These are phyloP conservation scores for Coemansia sp. DNA, from an alignment of 192 early-diverging fungal species.

Conservation along the genomic window DNA sequence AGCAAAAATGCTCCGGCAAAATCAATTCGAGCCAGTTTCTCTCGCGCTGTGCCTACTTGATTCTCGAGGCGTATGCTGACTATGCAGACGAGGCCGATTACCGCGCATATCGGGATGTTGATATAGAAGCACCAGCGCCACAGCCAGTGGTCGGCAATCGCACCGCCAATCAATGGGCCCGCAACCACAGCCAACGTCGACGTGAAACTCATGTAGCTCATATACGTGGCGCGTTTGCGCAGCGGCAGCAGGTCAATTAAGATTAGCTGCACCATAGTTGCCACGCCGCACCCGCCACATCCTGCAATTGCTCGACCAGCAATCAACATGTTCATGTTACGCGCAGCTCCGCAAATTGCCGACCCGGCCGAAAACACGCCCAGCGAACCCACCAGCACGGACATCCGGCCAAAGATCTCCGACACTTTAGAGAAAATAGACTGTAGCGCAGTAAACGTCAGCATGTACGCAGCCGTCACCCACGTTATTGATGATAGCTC, in stretches of 20 bases:
- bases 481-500: conserved; percentile 64
- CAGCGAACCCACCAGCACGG: conserved; percentile 55
- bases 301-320: conserved; percentile 64
- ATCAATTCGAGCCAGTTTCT: conserved; percentile 65
- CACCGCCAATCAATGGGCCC: conserved; percentile 59
- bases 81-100: conserved; percentile 43
- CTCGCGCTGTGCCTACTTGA: conserved; percentile 17
- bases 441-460: conserved; percentile 70
- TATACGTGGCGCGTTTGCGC: conserved; percentile 61
- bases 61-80: conserved; percentile 8
- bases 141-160: conserved; percentile 54
- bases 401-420: conserved; percentile 76
- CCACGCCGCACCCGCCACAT: conserved; percentile 65
- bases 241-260: conserved; percentile 64
- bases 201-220: conserved; percentile 56
- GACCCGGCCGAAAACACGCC: conserved; percentile 56
- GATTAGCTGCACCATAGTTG: conserved; percentile 62
- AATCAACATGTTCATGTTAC: conserved; percentile 64
- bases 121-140: conserved; percentile 63
- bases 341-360: conserved; percentile 55
- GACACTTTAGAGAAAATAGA: conserved; percentile 73
- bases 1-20: conserved; percentile 60
- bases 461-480: conserved; percentile 69
- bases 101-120: conserved; percentile 45
- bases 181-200: conserved; percentile 58